phyloP scores from a whole-genome alignment of 177 flowering plant genomes.

The Tripterygium wilfordii region DNA sequence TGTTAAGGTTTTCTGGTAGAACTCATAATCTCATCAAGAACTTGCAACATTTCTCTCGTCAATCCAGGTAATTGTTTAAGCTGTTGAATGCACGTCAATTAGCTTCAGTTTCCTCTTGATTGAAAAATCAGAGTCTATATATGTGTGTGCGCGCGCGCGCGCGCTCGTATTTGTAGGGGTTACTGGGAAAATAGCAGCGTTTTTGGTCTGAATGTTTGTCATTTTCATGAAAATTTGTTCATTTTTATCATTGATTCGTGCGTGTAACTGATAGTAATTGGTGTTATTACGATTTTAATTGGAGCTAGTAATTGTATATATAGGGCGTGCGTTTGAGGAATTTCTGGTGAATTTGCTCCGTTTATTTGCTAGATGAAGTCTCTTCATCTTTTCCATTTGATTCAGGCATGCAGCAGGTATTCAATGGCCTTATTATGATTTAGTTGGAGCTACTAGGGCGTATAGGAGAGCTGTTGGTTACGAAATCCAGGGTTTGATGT shows the following conservation, averaged over 20 bases:
- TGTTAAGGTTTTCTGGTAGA: conserved; percentile 27
- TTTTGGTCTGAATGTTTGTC: no score
- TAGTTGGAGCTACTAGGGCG: conserved; percentile 1
- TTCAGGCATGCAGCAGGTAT: conserved; percentile 6
- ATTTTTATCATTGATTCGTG: no score
- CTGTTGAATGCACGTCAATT: background rate
- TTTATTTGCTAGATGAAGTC: background rate
- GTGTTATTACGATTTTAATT: no score
- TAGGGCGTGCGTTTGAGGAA: background rate
- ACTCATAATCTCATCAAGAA: conserved; percentile 9
- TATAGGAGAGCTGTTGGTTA: background rate
- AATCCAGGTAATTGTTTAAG: conserved; percentile 22
- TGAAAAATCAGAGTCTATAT: no score
- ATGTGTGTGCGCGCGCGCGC: background rate
- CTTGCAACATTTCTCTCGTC: conserved; percentile 6
- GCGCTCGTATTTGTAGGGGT: no score
- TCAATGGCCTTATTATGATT: background rate
- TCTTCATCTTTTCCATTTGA: background rate
- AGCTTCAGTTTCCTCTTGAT: background rate
- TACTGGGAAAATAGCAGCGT: no score
- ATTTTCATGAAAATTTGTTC: no score
- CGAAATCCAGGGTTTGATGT: conserved; percentile 2
- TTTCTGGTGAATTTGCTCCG: no score
- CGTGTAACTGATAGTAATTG: no score
- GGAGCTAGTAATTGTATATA: no score